These are phyloP conservation scores for Zymoseptoria passerinii DNA, from an alignment of 2,329 filamentous ascomycete genomes.

Conservation along the genomic window DNA sequence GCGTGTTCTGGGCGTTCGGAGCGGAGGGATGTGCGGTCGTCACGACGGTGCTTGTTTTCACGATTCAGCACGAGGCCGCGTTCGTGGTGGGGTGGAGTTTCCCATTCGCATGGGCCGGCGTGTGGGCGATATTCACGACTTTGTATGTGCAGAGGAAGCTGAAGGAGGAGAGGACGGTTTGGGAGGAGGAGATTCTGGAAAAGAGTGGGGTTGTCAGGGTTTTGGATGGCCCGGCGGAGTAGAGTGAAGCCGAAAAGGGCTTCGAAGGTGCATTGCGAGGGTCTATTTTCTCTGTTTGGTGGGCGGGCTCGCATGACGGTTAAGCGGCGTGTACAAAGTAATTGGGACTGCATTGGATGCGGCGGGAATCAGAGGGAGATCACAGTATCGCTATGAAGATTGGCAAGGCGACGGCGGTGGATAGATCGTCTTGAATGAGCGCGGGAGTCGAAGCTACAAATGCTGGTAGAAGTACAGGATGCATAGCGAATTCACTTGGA, in stretches of 20 bases:
- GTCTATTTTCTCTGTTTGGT: not conserved
- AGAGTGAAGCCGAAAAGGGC: not conserved
- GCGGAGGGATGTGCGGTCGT: slow-evolving; percentile 33
- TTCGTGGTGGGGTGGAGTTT: slow-evolving; percentile 44
- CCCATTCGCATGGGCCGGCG: slow-evolving; percentile 43
- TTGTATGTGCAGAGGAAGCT: slow-evolving; percentile 37
- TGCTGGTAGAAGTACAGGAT: too few relatives aligned
- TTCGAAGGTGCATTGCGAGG: not conserved
- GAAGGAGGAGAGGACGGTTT: slow-evolving; percentile 27
- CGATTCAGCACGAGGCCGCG: slow-evolving; percentile 39
- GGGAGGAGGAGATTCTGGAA: slow-evolving; percentile 28
- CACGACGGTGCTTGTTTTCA: slow-evolving; percentile 41
- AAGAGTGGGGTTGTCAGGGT: slow-evolving; percentile 8
- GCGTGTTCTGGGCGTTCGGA: slow-evolving; percentile 46
- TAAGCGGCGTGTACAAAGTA: too few relatives aligned
- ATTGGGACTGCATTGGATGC: too few relatives aligned
- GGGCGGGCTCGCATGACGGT: too few relatives aligned
- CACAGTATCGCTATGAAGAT: too few relatives aligned
- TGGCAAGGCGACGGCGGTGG: too few relatives aligned
- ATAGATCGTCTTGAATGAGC: too few relatives aligned
- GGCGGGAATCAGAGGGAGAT: too few relatives aligned
- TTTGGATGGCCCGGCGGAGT: not conserved
- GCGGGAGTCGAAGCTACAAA: too few relatives aligned
- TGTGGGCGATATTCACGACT: slow-evolving; percentile 40
- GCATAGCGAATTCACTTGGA: too few relatives aligned